These are phyloP conservation scores for Elongisporangium anandrum DNA, from an alignment of 352 stramenopile species.

Conservation along the genomic window DNA sequence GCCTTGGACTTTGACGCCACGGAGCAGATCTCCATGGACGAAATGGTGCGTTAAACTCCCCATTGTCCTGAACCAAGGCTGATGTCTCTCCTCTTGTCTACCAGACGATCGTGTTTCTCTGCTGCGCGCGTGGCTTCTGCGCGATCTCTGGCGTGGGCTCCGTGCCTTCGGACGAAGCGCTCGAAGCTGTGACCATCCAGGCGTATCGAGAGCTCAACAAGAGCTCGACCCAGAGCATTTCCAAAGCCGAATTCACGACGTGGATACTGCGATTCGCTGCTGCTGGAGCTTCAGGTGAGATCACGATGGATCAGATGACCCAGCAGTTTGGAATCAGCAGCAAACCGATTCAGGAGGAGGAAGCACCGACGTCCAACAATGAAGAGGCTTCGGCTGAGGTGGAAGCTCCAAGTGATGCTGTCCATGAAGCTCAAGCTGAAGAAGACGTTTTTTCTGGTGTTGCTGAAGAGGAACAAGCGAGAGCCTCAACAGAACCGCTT, in stretches of 20 bases:
- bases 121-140: constrained; percentile 40
- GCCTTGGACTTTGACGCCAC: constrained; percentile 70
- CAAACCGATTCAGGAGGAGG: constrained; percentile 1
- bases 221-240: constrained; percentile 42
- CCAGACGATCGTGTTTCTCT: constrained; percentile 65
- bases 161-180: constrained; percentile 48
- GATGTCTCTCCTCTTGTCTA: neutral
- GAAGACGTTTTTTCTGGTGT: neutral
- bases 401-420: no score
- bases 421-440: neutral
- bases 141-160: constrained; percentile 39
- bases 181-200: constrained; percentile 50
- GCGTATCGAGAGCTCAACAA: constrained; percentile 62
- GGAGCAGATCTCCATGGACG: constrained; percentile 71
- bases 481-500: neutral
- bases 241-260: constrained; percentile 56
- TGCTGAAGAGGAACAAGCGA: neutral
- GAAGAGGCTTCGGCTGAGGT: neutral
- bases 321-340: constrained; percentile 18
- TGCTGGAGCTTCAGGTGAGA: constrained; percentile 12
- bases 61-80: no score
- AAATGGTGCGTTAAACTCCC: constrained; percentile 38
- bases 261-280: constrained; percentile 36
- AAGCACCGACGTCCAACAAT: constrained; percentile 2
- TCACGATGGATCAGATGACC: constrained; percentile 19